Evolutionary conservation across 441 rosid species (phyloP).

Genomic region (Hura crepitans): DNA sequence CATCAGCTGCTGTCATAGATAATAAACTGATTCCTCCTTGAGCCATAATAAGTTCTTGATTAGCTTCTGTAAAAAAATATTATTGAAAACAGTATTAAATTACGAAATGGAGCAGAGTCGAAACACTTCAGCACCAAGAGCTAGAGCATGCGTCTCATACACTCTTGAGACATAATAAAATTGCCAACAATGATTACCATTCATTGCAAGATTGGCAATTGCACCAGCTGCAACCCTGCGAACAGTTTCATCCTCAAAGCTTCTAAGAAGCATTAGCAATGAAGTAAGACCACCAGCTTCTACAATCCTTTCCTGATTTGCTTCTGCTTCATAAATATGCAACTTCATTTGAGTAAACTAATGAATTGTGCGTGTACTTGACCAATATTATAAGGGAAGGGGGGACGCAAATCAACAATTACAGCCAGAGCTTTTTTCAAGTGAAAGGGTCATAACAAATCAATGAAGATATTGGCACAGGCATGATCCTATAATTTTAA

Average conservation of each 20-base stretch:
- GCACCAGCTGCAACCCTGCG: conserved; percentile 99
- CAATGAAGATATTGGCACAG: not conserved
- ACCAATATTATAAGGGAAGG: too few species aligned
- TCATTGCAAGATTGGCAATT: conserved; percentile 98
- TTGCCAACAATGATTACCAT: conserved; percentile 45
- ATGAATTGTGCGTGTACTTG: too few species aligned
- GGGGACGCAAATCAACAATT: not conserved
- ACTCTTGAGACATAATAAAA: conserved; percentile 15
- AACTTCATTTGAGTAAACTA: conserved; percentile 14
- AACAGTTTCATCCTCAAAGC: conserved; percentile 89
- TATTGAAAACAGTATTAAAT: conserved; percentile 5
- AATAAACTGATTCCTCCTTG: conserved; percentile 89
- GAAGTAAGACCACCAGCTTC: conserved; percentile 97
- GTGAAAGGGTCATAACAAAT: too few species aligned
- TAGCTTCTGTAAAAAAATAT: conserved; percentile 74
- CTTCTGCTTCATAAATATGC: conserved; percentile 49
- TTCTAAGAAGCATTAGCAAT: conserved; percentile 90
- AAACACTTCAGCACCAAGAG: not conserved
- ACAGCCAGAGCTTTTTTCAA: not conserved
- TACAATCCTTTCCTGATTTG: conserved; percentile 86
- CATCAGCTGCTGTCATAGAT: conserved; percentile 79
- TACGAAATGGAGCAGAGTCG: conserved; percentile 4
- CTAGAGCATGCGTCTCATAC: not conserved
- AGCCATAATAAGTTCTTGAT: conserved; percentile 85
- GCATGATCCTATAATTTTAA: too few species aligned